Evolutionary conservation across 179 eudicot genomes (phyloP).

Genomic region (Pouteria campechiana): DNA sequence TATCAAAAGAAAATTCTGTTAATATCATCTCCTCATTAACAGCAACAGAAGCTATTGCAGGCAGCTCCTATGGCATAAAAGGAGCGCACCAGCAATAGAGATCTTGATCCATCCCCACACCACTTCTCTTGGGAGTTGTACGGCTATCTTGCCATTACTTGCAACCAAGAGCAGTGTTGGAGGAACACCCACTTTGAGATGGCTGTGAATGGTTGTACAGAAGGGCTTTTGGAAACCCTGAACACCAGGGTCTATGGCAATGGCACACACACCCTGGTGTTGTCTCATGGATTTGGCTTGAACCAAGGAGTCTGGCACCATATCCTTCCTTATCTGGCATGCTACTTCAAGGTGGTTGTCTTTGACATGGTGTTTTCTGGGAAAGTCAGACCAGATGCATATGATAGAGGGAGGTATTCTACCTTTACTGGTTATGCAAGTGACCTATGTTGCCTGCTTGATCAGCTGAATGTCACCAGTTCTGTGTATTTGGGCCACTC

Average conservation of each 20-base stretch:
- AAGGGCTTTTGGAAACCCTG: constrained; percentile 30
- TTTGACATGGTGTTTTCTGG: constrained; percentile 59
- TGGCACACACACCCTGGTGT: constrained; percentile 22
- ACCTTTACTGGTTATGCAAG: constrained; percentile 38
- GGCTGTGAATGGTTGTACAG: constrained; percentile 1
- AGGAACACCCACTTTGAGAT: too few species aligned
- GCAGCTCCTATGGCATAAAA: too few species aligned
- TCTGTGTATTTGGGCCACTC: constrained; percentile 51
- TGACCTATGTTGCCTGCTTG: constrained; percentile 40
- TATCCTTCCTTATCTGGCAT: constrained; percentile 31
- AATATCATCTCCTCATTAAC: too few species aligned
- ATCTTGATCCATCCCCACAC: too few species aligned
- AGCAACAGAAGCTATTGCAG: too few species aligned
- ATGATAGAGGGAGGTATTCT: constrained; percentile 36
- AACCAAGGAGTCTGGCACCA: constrained; percentile 62
- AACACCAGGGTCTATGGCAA: constrained; percentile 34
- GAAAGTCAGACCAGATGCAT: constrained; percentile 20
- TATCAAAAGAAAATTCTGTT: too few species aligned
- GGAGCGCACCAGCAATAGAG: too few species aligned
- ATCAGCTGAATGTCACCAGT: constrained; percentile 31
- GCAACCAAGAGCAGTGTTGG: too few species aligned
- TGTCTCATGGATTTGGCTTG: constrained; percentile 55
- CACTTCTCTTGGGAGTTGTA: too few species aligned
- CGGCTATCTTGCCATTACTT: too few species aligned
- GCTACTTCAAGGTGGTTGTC: constrained; percentile 21